phyloP scores from a whole-genome alignment of 768 basidiomycete genomes.

The Saitozyma podzolica region DNA sequence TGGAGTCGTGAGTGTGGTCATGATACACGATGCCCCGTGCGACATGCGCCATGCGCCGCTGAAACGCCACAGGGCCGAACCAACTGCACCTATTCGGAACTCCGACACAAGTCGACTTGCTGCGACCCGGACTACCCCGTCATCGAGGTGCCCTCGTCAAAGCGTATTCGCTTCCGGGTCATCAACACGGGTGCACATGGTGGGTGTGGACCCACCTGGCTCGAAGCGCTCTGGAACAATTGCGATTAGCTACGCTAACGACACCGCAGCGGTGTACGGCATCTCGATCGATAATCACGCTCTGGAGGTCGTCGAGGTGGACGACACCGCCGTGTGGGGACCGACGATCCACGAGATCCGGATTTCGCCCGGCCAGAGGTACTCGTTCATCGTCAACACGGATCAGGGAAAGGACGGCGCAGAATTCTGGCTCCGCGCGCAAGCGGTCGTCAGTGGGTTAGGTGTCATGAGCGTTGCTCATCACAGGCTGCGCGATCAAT shows the following conservation, averaged over 20 bases:
- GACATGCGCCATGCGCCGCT: too few species aligned
- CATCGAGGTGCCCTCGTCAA: constrained; percentile 17
- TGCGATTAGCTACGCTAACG: too few species aligned
- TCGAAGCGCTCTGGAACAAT: too few species aligned
- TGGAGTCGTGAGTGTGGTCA: constrained; percentile 19
- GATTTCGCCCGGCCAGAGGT: constrained; percentile 29
- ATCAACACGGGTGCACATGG: constrained; percentile 25
- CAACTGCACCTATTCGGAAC: constrained; percentile 12
- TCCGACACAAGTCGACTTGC: constrained; percentile 7
- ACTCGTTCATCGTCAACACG: constrained; percentile 34
- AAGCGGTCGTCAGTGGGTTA: constrained; percentile 11
- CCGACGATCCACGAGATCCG: constrained; percentile 26
- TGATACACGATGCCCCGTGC: neutral
- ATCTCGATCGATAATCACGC: constrained; percentile 27
- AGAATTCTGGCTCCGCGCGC: constrained; percentile 20
- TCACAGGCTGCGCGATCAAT: too few species aligned
- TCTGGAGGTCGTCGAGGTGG: constrained; percentile 28
- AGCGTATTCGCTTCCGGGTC: constrained; percentile 25
- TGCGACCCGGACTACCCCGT: constrained; percentile 11
- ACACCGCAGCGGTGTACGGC: constrained; percentile 11
- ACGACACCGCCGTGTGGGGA: constrained; percentile 24
- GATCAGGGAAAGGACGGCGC: constrained; percentile 22
- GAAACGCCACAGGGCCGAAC: constrained; percentile 6
- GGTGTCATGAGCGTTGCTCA: too few species aligned
- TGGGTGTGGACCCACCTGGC: constrained; percentile 5